phyloP scores from a whole-genome alignment of 2,329 filamentous ascomycete genomes.

The Monosporascus sp. region DNA sequence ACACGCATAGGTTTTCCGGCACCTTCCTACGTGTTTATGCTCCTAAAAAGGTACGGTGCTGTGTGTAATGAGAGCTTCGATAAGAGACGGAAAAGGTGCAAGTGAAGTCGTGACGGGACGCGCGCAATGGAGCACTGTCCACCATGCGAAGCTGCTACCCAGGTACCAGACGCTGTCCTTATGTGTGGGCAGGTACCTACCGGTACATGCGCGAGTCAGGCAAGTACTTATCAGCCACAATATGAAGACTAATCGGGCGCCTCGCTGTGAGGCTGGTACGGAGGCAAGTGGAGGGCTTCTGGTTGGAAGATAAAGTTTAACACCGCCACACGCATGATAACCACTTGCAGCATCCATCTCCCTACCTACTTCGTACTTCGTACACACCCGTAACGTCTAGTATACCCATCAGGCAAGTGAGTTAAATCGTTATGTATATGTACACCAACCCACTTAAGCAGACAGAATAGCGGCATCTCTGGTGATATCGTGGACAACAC shows the following conservation, averaged over 20 bases:
- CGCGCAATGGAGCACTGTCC: background rate
- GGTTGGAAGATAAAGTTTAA: background rate
- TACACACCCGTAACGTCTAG: too few relatives aligned
- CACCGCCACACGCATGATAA: background rate
- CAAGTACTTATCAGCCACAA: too few relatives aligned
- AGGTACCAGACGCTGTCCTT: background rate
- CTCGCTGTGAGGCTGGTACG: background rate
- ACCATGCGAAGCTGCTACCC: background rate
- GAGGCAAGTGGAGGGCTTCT: background rate
- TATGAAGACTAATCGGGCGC: background rate
- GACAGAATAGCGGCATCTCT: too few relatives aligned
- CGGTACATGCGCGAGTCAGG: background rate
- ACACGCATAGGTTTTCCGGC: too few relatives aligned
- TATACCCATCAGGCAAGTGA: too few relatives aligned
- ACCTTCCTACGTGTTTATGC: too few relatives aligned
- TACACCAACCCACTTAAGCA: too few relatives aligned
- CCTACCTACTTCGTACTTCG: too few relatives aligned
- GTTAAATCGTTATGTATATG: too few relatives aligned
- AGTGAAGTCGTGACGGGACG: background rate
- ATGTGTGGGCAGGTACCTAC: background rate
- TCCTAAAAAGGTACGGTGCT: background rate
- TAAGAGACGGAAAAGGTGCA: too few relatives aligned
- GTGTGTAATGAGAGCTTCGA: background rate
- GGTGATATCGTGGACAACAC: too few relatives aligned
- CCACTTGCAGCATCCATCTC: too few relatives aligned